Evolutionary conservation across 1,284 basidiomycete species (phyloP), one percentile per base, ranked within the genome.

Genomic region (Leccinum huronense): DNA sequence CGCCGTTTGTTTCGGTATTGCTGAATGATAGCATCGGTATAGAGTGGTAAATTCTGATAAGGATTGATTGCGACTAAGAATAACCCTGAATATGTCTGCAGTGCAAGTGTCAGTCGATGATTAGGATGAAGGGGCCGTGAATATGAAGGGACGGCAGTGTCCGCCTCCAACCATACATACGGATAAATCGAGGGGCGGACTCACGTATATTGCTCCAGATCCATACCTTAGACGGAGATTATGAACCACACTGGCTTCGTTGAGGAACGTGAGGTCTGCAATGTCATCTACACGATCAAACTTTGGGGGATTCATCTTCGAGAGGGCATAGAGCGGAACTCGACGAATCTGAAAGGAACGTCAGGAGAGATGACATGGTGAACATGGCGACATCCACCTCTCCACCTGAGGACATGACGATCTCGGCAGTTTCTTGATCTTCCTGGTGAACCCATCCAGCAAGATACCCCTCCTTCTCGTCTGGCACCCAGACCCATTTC

Each of bases 11-110:
- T 90, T 58, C 97, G 94, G 76, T 99, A 99, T 78, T 96, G 94
- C 70, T 94, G 89, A 55, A 96, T 85, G 69, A 95, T 91, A n/a
- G 89, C 81, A 75, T 95, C 91, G 5, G 95, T 94, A 80, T 99
- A 99, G 57, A 99, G 88, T 16, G 96, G 94, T 3, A 99, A 81
- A 63, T 86, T 82, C 76, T 95, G 94, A 79, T 99, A 99, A 6
- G 97, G 97, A 77, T 99, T 99, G 72, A 99, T 91, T 10, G 97
- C 97, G 64, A 99, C 97, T 75, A 99, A 85, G 83, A 99, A 99
- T 72, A 97, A 84, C 51, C 95, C 95, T 34, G 95, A 97, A 79
- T 96, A 97, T 53, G 95, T 97, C 93, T 96, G 67, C 40, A n/a
- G 23, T 33, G 38, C 8, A 51, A 53, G 42, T 38, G 57, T 78